Evolutionary conservation across 352 stramenopile genomes (phyloP).

Genomic region (Phytophthora idaei): DNA sequence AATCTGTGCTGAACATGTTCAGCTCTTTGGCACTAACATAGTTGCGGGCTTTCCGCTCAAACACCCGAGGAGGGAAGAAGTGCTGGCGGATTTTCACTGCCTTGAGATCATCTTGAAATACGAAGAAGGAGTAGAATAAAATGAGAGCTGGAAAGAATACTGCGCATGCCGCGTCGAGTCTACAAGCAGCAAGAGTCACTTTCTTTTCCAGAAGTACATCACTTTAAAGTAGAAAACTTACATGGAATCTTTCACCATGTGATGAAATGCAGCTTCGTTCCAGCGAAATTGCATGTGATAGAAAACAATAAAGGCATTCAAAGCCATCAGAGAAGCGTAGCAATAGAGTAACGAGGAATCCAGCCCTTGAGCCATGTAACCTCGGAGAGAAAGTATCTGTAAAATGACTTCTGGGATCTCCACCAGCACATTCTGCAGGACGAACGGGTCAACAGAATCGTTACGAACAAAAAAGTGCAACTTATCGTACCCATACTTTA

Average conservation of each 20-base stretch:
- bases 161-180: conserved; percentile 42
- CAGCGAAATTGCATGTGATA: conserved; percentile 45
- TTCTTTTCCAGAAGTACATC: too few relatives aligned
- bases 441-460: neutral
- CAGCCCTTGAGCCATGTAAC: conserved; percentile 35
- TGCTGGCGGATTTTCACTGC: conserved; percentile 36
- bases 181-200: conserved; percentile 4
- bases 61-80: conserved; percentile 41
- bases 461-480: neutral
- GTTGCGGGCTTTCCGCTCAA: conserved; percentile 44
- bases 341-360: conserved; percentile 28
- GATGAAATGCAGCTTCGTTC: conserved; percentile 33
- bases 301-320: conserved; percentile 44
- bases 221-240: conserved; percentile 16
- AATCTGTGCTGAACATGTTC: conserved; percentile 41
- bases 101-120: conserved; percentile 43
- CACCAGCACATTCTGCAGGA: conserved; percentile 30
- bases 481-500: conserved; percentile 32
- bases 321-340: conserved; percentile 43
- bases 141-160: conserved; percentile 45
- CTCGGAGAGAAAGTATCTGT: conserved; percentile 28
- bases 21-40: conserved; percentile 39
- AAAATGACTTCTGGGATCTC: conserved; percentile 40
- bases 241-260: conserved; percentile 48
- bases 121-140: conserved; percentile 30